A percentile compares a stretch with the other conserved stretches of the same genome.
Evolutionary conservation across 163 green algal species (phyloP).

Genomic region (Scenedesmus sp.): DNA sequence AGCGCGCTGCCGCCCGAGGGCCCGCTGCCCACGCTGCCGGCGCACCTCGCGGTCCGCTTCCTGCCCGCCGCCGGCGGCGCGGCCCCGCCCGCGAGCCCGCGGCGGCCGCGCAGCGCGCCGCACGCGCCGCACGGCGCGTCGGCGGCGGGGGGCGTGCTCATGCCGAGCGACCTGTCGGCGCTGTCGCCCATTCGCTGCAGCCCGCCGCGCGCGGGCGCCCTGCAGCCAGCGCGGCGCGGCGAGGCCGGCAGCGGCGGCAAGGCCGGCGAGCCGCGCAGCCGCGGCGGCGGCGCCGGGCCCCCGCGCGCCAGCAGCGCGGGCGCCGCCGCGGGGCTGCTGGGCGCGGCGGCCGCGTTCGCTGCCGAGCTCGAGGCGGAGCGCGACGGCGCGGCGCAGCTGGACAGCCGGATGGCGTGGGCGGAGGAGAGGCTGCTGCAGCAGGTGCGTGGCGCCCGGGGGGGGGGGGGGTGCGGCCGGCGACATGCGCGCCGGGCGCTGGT

Average conservation of each 20-base stretch:
- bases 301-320: conserved; percentile 18
- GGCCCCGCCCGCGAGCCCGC: background rate
- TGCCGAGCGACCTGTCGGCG: conserved; percentile 8
- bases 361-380: conserved; percentile 23
- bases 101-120: too few species aligned
- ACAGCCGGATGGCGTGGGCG: conserved; percentile 30
- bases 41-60: too few species aligned
- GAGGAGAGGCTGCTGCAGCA: conserved; percentile 41
- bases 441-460: too few species aligned
- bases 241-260: background rate
- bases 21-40: conserved; percentile 55
- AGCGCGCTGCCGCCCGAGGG: conserved; percentile 45
- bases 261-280: too few species aligned
- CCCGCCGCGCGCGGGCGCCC: conserved; percentile 4
- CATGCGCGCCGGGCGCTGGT: too few species aligned
- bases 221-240: background rate
- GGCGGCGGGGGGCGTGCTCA: too few species aligned
- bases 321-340: conserved; percentile 15
- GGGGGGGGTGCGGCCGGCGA: too few species aligned
- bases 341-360: conserved; percentile 32
- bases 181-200: conserved; percentile 11
- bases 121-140: background rate
- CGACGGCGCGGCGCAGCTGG: conserved; percentile 2
- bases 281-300: too few species aligned
- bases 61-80: background rate